Evolutionary conservation across 768 basidiomycete species (phyloP).

Genomic region (Serendipita sp.): DNA sequence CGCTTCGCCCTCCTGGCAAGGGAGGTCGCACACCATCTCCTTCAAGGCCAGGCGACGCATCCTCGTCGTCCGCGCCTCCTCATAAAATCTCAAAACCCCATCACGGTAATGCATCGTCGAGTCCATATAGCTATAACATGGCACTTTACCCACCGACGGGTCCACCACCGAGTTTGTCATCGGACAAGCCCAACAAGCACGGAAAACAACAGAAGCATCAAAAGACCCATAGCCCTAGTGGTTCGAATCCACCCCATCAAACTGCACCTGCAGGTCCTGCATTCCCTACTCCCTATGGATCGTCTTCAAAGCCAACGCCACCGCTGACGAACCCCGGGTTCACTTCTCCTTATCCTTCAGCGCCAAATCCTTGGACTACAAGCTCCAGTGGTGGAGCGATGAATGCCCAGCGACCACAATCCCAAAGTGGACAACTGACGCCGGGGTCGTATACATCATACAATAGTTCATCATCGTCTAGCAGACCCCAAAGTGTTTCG

Average conservation of each 20-base stretch:
- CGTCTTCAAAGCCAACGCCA: too few species aligned
- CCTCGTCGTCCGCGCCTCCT: neutral
- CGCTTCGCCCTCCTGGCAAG: neutral
- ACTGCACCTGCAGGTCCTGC: neutral
- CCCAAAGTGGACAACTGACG: too few species aligned
- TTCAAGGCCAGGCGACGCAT: neutral
- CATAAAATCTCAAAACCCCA: constrained; percentile 5
- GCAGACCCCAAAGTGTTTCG: too few species aligned
- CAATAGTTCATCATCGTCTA: too few species aligned
- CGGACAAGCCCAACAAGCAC: neutral
- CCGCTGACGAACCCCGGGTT: too few species aligned
- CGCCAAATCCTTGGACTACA: neutral
- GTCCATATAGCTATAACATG: neutral
- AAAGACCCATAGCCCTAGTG: neutral
- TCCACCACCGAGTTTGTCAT: neutral
- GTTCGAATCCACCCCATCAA: neutral
- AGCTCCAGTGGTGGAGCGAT: neutral
- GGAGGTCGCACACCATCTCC: constrained; percentile 1
- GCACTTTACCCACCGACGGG: neutral
- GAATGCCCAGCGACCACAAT: neutral
- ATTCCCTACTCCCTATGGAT: too few species aligned
- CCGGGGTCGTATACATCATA: too few species aligned
- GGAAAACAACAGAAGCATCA: neutral
- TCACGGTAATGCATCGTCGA: neutral
- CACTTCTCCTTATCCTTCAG: too few species aligned